Evolutionary conservation across 2,329 filamentous ascomycete species (phyloP), one percentile per base, ranked within the genome.

Genomic region (Trichoderma cornu-damae): DNA sequence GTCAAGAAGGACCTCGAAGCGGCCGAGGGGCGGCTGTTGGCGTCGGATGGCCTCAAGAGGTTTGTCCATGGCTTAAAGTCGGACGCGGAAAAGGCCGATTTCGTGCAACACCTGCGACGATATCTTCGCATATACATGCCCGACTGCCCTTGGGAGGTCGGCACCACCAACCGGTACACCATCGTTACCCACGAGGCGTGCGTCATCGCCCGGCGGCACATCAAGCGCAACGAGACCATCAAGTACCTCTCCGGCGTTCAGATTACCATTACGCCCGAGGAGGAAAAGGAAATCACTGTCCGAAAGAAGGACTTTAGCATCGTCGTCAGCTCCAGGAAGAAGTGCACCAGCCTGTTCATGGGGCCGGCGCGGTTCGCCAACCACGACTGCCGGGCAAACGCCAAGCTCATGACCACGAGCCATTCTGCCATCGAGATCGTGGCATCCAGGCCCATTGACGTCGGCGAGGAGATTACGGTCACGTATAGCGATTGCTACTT

Each of bases 401-500:
- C 92, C 7, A 84, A 86, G 67, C 81, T 99, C 43, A 87, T 89
- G 64, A 96, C 90, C 34, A 88, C 85, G 34, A 90, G 91, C 44
- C 84, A 87, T 57, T 86, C 92, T 58, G 90, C 90, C 34, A 96
- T 99, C 76, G 89, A 95, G 67, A 92, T 99, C 57, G 84, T 96
- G 49, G 90, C 94, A 2, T 84, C 85, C 32, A 84, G 86, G 63
- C 81, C 92, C 59, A 97, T 99, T 60, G 82, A 87, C 9, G 77
- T 88, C 1, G 94, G 92, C 3, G 92, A 99, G 60, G 94, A 99
- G 71, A 96, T 99, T 59, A 99, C 94, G 0, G 94, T 99, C 0
- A 93, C 88, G 0, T 99, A 99, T 67, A 91, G 93, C 22, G 91
- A 96, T 16, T 91, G 90, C 68, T 99, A 99, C 70, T 99, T 99